Percentiles rank a stretch among this genome's conserved stretches.
These are phyloP conservation scores for Crithidia sp. DNA, from an alignment of 208 protist species.

Conservation along the genomic window DNA sequence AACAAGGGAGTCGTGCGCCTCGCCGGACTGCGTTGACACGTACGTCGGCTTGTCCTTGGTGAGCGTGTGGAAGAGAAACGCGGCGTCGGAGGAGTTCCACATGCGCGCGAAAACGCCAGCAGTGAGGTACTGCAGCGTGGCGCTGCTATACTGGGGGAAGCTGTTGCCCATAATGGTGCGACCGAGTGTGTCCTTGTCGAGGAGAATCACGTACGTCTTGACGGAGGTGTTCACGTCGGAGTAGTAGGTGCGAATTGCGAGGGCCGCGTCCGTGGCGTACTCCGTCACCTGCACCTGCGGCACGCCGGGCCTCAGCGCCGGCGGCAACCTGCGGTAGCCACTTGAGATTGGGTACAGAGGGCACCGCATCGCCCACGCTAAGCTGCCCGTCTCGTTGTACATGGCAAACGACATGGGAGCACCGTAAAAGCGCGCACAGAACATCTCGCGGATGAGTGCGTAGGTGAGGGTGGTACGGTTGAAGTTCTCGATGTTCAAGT, in stretches of 20 bases:
- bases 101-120: conserved; percentile 41
- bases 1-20: conserved; percentile 20
- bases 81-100: conserved; percentile 28
- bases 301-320: conserved; percentile 1
- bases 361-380: conserved; percentile 21
- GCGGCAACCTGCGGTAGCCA: background rate
- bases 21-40: conserved; percentile 25
- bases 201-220: conserved; percentile 24
- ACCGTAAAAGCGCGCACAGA: conserved; percentile 40
- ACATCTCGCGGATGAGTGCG: conserved; percentile 1
- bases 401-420: conserved; percentile 38
- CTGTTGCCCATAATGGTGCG: conserved; percentile 44
- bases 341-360: background rate
- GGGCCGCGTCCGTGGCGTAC: conserved; percentile 6
- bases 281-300: conserved; percentile 12
- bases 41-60: conserved; percentile 33
- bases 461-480: background rate
- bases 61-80: conserved; percentile 55
- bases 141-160: conserved; percentile 47
- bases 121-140: conserved; percentile 45
- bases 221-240: background rate
- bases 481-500: background rate
- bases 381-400: conserved; percentile 25
- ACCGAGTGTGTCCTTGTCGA: conserved; percentile 52
- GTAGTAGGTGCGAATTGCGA: conserved; percentile 24